Base-by-base conservation (phyloP, 2,329 filamentous ascomycete genomes). In the Domatiomyces globalis region DNA sequence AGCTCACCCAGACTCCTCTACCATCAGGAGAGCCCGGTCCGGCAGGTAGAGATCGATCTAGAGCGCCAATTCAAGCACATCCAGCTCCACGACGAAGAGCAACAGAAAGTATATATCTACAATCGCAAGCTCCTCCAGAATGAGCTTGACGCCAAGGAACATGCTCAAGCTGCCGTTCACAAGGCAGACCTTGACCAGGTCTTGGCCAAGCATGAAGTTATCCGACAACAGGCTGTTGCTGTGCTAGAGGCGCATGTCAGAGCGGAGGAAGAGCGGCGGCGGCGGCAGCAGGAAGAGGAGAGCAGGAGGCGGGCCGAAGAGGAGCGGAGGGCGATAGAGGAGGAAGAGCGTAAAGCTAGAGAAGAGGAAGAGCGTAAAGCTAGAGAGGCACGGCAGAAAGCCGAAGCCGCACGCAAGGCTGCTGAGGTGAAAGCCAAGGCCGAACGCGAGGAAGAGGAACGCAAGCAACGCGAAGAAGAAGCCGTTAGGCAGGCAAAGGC, bases 171-270 rank as follows among this genome's bases (percentile, higher is more conserved):
- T 62, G 70, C 76, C 48, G 73, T 72, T 51, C 83, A 87, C 62
- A 74, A 76, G 52, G 76, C 80, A 58, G 83, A 83, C 12, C 74
- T 90, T 15, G 77, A 77, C 45, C 76, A 77, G 46, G 83, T 83
- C 3, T 78, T 79, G 47, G 72, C 73, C 12, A 77, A 83, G 61
- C 85, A 88, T 63, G 77, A 84, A 39, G 74, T 77, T 25, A 76
- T 90, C 9, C 74, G 73, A 45, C 67, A 72, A 49, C 71, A 73
- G 48, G 78, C 78, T 2, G 72, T 78, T 60, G 69, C 73, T 18
- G 74, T 72, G 17, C 60, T 77, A n/a, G 67, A 75, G 43, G 67
- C 70, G n/a, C 66, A 52, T 63, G 67, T 61, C 58, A 63, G 67
- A 51, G 51, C 66, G 51, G 68, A 70, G 52, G 63, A 64, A 43